Evolutionary conservation across 352 stramenopile genomes (phyloP), one percentile per base, ranked within the genome.

Genomic region (Pythium aquatile): DNA sequence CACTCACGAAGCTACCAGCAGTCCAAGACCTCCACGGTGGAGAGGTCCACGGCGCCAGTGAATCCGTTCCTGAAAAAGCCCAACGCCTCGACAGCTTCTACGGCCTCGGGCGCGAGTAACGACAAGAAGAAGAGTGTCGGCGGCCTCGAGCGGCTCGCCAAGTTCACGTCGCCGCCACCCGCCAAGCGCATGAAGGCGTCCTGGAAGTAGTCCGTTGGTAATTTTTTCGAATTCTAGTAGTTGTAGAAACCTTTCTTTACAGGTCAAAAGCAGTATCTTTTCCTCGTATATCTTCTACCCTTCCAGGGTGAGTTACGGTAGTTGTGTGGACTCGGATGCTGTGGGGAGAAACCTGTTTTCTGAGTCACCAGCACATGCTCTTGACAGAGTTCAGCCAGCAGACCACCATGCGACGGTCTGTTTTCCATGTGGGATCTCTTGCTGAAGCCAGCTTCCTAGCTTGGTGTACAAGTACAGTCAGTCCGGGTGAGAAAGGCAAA

Each of bases 41-140:
- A 87, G 57, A 70, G 71, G 28, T 86, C 79, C 0, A 75, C 88
- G 39, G 79, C 79, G 29, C 83, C 83, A 3, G 68, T 74, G 20
- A 92, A 92, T 58, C 83, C 83, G 65, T 92, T 92, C 53, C 54
- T 92, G 17, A 91, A 90, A 65, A 89, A 88, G 32, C 59, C 83
- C 7, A 51, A 58, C 10, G 55, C 65, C 2, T 69, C 68, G 24
- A 13, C 58, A 49, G 26, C 16, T 51, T 61, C 39, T 46, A 35
- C 61, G 11, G 42, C 33, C 39, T 28, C 5, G 16, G 39, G 11
- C 7, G 20, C 13, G 20, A 61, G 52, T 11, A 39, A 29, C 33
- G 62, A 55, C 20, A 54, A 59, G n/a, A 85, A 83, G 57, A 79
- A 77, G 63, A 79, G 60, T 5, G 32, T 16, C 14, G 59, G 65